phyloP scores from a whole-genome alignment of 106 monocot species.

The Cymbidium sinense region DNA sequence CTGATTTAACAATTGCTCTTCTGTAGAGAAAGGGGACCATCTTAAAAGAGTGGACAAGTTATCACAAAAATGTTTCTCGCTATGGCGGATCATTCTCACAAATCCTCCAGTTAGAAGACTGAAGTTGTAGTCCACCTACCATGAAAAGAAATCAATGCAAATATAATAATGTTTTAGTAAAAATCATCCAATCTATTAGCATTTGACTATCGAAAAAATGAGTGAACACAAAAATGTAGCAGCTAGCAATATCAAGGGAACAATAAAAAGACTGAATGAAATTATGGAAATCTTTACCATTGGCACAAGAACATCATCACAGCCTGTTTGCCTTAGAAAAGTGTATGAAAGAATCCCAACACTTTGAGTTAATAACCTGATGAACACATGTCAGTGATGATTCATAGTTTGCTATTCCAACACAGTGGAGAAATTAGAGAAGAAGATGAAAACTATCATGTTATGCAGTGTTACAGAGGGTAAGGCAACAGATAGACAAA shows the following conservation, averaged over 20 bases:
- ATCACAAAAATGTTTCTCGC: slow-evolving; percentile 40
- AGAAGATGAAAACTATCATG: not conserved
- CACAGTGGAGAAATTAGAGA: not conserved
- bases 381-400: slow-evolving; percentile 1
- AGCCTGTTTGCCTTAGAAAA: slow-evolving; percentile 62
- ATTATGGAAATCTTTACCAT: slow-evolving; percentile 33
- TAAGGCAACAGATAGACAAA: not conserved
- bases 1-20: slow-evolving; percentile 64
- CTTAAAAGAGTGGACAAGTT: slow-evolving; percentile 57
- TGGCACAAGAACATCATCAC: slow-evolving; percentile 82
- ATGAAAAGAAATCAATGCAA: not conserved
- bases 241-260: not conserved
- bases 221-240: not conserved
- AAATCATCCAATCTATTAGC: not conserved
- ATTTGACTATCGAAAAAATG: not conserved
- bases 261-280: not conserved
- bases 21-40: slow-evolving; percentile 80
- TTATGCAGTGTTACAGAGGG: not conserved
- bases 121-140: slow-evolving; percentile 74
- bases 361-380: slow-evolving; percentile 60
- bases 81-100: slow-evolving; percentile 28
- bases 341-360: slow-evolving; percentile 94
- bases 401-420: not conserved
- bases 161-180: not conserved
- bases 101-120: slow-evolving; percentile 20